Evolutionary conservation across 2,329 filamentous ascomycete species (phyloP), one percentile per base, ranked within the genome.

Genomic region (Mycosphaerelloides madeirae): DNA sequence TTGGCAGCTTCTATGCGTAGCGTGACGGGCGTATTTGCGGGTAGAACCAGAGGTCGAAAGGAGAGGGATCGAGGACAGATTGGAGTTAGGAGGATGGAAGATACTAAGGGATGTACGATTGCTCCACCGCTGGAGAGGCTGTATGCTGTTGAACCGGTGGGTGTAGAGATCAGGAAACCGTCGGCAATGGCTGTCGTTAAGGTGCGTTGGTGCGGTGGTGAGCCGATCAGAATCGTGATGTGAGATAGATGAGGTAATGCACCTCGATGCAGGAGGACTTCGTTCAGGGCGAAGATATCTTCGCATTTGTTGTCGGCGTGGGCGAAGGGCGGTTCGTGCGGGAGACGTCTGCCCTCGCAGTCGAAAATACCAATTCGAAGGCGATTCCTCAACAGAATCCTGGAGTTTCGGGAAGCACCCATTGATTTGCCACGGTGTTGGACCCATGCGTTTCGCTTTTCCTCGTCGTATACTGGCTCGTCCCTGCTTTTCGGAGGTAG

Each of bases 141-240:
- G 71, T 98, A 98, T 0, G 93, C 93, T 0, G 93, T 98, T 31
- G 87, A 94, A 2, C 93, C 93, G 0, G 93, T 98, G 0, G 93
- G 93, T 0, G 91, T 96, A 52, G 85, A 89, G 46, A 97, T 82
- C 34, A 97, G 84, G 66, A 98, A 94, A 39, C 93, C 93, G 65
- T 98, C 93, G 1, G 90, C 91, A 11, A 95, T 90, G 1, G 88
- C 91, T 65, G 95, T 89, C 1, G 93, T 98, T 35, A 98, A 74
- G 59, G 93, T 94, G 43, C 88, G 82, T 28, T 87, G 85, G 36
- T 63, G 49, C 3, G 55, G 55, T 8, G 58, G 60, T 1, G 58
- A 53, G 57, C 90, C 90, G 48, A 97, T 84, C 59, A 83, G 93
- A 33, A 98, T 87, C 60, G 95, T 87, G 55, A 98, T 87, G 54